A percentile compares a stretch with the other conserved stretches of the same genome.
Evolutionary conservation across 2,329 filamentous ascomycete genomes (phyloP).

Genomic region (Fonsecaea pedrosoi): DNA sequence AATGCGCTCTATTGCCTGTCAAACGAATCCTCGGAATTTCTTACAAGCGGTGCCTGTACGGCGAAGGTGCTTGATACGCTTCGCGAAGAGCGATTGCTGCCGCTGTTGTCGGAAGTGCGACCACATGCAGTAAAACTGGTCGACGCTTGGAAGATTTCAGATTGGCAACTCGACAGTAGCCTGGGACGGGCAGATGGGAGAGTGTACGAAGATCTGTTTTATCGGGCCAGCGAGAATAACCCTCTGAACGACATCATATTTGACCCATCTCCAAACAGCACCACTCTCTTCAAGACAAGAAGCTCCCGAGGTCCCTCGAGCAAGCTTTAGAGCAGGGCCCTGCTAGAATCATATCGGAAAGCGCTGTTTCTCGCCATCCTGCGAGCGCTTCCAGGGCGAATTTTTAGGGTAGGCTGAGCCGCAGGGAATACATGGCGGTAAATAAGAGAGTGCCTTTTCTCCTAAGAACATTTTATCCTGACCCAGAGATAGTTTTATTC

Average conservation of each 20-base stretch:
- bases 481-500: no score
- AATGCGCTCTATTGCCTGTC: slow-evolving; percentile 71
- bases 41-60: slow-evolving; percentile 70
- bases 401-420: no score
- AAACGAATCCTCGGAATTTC: slow-evolving; percentile 73
- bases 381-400: no score
- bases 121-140: slow-evolving; percentile 75
- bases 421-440: no score
- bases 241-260: slow-evolving; percentile 74
- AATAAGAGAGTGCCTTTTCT: no score
- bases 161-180: slow-evolving; percentile 76
- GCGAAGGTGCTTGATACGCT: slow-evolving; percentile 74
- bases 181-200: slow-evolving; percentile 75
- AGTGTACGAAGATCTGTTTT: slow-evolving; percentile 79
- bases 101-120: slow-evolving; percentile 71
- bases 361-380: no score
- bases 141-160: slow-evolving; percentile 76
- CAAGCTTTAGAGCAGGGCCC: no score
- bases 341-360: no score
- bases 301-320: no score
- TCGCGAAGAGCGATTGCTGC: slow-evolving; percentile 70
- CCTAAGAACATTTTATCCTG: no score
- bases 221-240: slow-evolving; percentile 74
- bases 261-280: slow-evolving; percentile 58
- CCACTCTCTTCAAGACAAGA: no score